Conservation (phyloP, 306 rosid genomes). For the Lupinus albus region DNA sequence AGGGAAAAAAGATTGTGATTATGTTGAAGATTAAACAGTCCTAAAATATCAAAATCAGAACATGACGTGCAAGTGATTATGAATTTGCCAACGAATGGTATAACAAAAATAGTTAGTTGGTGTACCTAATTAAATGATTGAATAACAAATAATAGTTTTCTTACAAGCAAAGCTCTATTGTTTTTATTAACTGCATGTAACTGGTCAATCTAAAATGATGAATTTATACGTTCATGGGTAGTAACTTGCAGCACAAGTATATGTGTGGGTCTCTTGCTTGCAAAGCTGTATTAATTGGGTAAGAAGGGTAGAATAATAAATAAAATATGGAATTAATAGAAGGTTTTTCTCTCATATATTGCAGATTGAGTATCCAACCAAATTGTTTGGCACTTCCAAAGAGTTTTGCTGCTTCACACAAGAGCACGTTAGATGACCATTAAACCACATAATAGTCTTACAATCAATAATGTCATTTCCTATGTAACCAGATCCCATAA, state of each 20-base stretch:
- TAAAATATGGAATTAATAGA: conserved; percentile 3
- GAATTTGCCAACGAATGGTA: conserved; percentile 1
- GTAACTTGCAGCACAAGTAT: conserved; percentile 24
- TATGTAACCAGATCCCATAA: too few species aligned
- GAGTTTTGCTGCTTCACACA: too few species aligned
- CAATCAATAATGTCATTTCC: too few species aligned
- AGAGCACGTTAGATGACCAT: too few species aligned
- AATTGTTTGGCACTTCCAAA: too few species aligned
- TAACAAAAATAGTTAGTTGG: conserved; percentile 16
- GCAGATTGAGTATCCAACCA: too few species aligned
- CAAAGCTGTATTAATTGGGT: conserved; percentile 21
- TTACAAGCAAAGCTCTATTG: conserved; percentile 41
- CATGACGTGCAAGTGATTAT: background rate
- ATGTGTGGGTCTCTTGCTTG: background rate
- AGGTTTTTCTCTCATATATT: too few species aligned
- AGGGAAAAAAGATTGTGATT: background rate
- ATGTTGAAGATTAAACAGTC: background rate
- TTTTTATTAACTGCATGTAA: background rate
- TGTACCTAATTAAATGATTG: background rate
- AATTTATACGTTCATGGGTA: background rate
- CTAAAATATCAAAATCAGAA: background rate
- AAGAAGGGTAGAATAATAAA: background rate
- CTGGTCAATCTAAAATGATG: background rate
- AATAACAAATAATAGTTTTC: conserved; percentile 17
- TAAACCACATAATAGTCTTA: too few species aligned